Conservation (phyloP, 495 filamentous ascomycete genomes). For the Hypoxylon fragiforme region DNA sequence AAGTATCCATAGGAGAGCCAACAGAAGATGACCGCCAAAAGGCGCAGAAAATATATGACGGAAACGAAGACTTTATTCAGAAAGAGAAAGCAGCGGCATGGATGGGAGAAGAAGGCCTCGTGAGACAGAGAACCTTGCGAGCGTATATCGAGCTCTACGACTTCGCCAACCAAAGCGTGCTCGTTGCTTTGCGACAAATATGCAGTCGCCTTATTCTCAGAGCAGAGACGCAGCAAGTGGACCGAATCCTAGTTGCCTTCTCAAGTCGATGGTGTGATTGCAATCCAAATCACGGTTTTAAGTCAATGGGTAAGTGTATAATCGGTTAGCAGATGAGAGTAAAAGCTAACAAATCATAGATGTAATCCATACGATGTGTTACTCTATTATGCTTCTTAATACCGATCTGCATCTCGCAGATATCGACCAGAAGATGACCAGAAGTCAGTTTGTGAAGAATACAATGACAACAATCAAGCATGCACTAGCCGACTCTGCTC, state of each 20-base stretch:
- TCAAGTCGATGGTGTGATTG: conserved; percentile 90
- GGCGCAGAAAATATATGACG: conserved; percentile 81
- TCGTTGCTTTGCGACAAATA: conserved; percentile 75
- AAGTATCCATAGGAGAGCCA: conserved; percentile 50
- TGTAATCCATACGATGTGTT: conserved; percentile 96
- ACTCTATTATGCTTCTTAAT: conserved; percentile 92
- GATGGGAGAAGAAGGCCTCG: conserved; percentile 77
- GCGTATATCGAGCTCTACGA: conserved; percentile 95
- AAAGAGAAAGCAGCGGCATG: conserved; percentile 82
- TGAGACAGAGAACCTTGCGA: conserved; percentile 66
- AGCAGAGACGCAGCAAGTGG: conserved; percentile 95
- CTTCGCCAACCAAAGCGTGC: conserved; percentile 79
- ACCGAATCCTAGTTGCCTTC: conserved; percentile 88
- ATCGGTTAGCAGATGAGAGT: not conserved
- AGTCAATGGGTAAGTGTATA: conserved; percentile 72
- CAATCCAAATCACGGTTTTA: conserved; percentile 94
- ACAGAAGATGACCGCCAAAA: conserved; percentile 70
- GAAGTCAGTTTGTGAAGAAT: conserved; percentile 91
- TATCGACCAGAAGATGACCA: conserved; percentile 95
- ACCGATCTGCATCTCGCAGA: conserved; percentile 95
- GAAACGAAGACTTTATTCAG: conserved; percentile 76
- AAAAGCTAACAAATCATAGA: conserved; percentile 53
- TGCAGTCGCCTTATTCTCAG: conserved; percentile 82
- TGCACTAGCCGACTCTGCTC: conserved; percentile 69
- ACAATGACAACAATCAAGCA: conserved; percentile 87